Conservation (phyloP, 345 rosid genomes). For the Brassica juncea region DNA sequence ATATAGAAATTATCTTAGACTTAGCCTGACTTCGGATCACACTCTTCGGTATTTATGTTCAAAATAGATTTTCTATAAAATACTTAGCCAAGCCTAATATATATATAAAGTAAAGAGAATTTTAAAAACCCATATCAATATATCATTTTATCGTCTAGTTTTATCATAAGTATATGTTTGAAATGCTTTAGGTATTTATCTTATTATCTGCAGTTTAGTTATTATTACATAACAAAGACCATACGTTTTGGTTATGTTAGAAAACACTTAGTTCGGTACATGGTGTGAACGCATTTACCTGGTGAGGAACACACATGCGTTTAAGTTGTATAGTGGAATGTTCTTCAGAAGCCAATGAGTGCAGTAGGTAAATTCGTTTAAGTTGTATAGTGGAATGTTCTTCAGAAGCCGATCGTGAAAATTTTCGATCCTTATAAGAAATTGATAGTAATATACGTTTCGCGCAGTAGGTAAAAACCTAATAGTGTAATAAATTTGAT, state of each 20-base stretch:
- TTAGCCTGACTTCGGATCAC: background rate
- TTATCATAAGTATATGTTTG: background rate
- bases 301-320: background rate
- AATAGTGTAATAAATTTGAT: background rate
- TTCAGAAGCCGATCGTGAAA: background rate
- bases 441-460: background rate
- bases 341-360: background rate
- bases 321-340: background rate
- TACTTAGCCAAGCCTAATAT: background rate
- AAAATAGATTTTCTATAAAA: background rate
- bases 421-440: background rate
- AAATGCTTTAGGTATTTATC: background rate
- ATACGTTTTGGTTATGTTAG: background rate
- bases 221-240: background rate
- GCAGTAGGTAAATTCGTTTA: background rate
- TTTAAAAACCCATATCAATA: too few relatives aligned
- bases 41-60: background rate
- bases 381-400: background rate
- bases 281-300: background rate
- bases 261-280: background rate
- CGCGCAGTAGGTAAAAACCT: background rate
- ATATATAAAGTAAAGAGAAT: background rate
- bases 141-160: background rate
- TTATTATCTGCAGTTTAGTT: background rate
- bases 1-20: background rate